These are phyloP conservation scores for Uronychia binucleata DNA, from an alignment of 73 alveolate species.

Conservation along the genomic window DNA sequence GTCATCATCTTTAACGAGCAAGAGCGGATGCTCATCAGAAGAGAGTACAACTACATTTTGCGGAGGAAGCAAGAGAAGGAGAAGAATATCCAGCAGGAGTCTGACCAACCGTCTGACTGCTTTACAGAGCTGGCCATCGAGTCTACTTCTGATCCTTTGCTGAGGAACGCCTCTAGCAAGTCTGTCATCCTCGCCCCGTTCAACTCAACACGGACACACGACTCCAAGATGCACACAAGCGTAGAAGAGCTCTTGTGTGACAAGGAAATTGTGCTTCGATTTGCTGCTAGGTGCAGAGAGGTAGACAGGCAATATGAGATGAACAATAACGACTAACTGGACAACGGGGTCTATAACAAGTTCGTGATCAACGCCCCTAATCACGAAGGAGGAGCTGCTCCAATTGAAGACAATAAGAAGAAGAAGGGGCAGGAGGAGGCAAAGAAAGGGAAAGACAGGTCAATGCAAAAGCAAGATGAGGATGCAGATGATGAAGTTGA, in stretches of 20 bases:
- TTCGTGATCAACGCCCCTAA: slow-evolving; percentile 29
- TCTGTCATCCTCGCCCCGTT: slow-evolving; percentile 37
- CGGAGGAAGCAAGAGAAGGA: slow-evolving; percentile 11
- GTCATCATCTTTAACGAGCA: slow-evolving; percentile 27
- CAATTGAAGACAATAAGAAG: slow-evolving; percentile 12
- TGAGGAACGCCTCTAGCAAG: slow-evolving; percentile 36
- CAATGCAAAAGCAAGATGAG: background rate
- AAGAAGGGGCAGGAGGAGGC: background rate
- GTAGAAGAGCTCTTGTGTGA: slow-evolving; percentile 50
- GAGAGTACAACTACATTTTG: slow-evolving; percentile 34
- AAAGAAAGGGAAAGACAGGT: background rate
- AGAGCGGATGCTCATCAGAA: slow-evolving; percentile 12
- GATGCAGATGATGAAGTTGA: background rate
- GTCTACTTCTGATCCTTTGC: slow-evolving; percentile 36
- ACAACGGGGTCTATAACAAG: slow-evolving; percentile 47
- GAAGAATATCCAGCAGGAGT: background rate
- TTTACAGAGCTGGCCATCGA: slow-evolving; percentile 32
- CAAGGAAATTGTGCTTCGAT: slow-evolving; percentile 6
- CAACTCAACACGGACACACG: slow-evolving; percentile 26
- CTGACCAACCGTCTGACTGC: slow-evolving; percentile 25
- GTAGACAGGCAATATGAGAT: slow-evolving; percentile 39
- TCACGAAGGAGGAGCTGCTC: background rate
- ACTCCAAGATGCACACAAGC: background rate
- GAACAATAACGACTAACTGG: slow-evolving; percentile 32
- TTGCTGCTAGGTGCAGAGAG: slow-evolving; percentile 31